These are phyloP conservation scores for Cryptococcus maquisensis DNA, from an alignment of 1,284 basidiomycete genomes.

Conservation along the genomic window DNA sequence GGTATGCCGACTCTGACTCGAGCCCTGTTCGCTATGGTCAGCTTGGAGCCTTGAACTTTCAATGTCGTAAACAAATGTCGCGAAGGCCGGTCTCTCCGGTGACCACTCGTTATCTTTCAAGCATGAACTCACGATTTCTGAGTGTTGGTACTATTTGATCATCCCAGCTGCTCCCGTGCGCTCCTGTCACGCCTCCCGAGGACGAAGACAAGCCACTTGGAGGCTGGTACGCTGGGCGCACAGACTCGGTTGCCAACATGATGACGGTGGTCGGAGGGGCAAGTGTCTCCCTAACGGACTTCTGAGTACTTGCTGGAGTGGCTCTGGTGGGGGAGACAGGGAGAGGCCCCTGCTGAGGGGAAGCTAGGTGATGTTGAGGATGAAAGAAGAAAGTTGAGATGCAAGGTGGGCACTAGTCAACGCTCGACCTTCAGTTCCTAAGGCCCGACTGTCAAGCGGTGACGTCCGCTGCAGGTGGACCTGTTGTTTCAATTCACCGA, in stretches of 20 bases:
- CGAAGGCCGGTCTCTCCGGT: too few relatives aligned
- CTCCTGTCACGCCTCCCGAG: background rate
- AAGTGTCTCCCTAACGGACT: too few relatives aligned
- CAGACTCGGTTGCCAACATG: background rate
- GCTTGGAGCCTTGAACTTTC: background rate
- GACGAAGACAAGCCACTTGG: background rate
- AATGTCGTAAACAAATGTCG: background rate
- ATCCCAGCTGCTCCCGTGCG: slow-evolving; percentile 18
- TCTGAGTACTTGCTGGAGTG: too few relatives aligned
- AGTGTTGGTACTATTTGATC: slow-evolving; percentile 33
- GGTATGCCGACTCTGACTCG: slow-evolving; percentile 27
- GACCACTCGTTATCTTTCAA: background rate
- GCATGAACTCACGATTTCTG: slow-evolving; percentile 25
- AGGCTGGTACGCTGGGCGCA: background rate
- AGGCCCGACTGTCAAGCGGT: too few relatives aligned
- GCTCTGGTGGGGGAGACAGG: too few relatives aligned
- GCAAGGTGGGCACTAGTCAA: too few relatives aligned
- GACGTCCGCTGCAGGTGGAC: too few relatives aligned
- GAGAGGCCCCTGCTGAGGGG: too few relatives aligned
- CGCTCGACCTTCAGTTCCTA: too few relatives aligned
- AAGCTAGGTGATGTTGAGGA: too few relatives aligned
- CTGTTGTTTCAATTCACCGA: too few relatives aligned
- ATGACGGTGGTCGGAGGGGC: background rate
- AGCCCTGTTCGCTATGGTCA: slow-evolving; percentile 15
- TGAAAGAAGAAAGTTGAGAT: too few relatives aligned